Evolutionary conservation across 1,139 yeast genomes (phyloP).

Genomic region (Hyphopichia khmerensis): DNA sequence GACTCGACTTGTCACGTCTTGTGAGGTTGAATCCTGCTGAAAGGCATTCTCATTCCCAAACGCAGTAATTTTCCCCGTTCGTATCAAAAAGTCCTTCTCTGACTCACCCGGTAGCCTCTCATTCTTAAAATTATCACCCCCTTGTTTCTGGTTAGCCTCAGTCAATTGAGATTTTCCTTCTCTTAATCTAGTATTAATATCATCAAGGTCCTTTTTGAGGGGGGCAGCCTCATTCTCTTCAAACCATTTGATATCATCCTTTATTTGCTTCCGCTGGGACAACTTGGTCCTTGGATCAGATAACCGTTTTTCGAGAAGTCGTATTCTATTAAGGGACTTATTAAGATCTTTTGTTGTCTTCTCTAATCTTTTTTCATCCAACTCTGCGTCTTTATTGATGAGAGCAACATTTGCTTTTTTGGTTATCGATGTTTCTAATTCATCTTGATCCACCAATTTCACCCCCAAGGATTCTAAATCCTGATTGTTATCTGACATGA

Average conservation of each 20-base stretch:
- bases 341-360: constrained; percentile 54
- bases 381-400: constrained; percentile 61
- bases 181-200: constrained; percentile 57
- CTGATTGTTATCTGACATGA: constrained; percentile 9
- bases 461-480: constrained; percentile 28
- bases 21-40: constrained; percentile 16
- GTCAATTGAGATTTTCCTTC: constrained; percentile 23
- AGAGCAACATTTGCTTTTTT: constrained; percentile 65
- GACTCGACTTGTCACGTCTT: constrained; percentile 25
- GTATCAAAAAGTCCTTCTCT: constrained; percentile 72
- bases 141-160: constrained; percentile 6
- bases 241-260: constrained; percentile 55
- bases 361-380: constrained; percentile 71
- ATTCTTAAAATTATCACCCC: constrained; percentile 1
- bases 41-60: constrained; percentile 74
- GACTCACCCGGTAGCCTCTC: constrained; percentile 62
- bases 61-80: constrained; percentile 94
- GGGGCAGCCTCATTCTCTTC: constrained; percentile 53
- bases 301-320: constrained; percentile 48
- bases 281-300: constrained; percentile 59
- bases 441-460: constrained; percentile 69
- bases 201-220: constrained; percentile 58
- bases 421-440: constrained; percentile 70
- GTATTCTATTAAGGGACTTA: constrained; percentile 43
- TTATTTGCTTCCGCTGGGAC: constrained; percentile 57